Conservation (phyloP, 352 stramenopile species). For the Globisporangium mamillatum region DNA sequence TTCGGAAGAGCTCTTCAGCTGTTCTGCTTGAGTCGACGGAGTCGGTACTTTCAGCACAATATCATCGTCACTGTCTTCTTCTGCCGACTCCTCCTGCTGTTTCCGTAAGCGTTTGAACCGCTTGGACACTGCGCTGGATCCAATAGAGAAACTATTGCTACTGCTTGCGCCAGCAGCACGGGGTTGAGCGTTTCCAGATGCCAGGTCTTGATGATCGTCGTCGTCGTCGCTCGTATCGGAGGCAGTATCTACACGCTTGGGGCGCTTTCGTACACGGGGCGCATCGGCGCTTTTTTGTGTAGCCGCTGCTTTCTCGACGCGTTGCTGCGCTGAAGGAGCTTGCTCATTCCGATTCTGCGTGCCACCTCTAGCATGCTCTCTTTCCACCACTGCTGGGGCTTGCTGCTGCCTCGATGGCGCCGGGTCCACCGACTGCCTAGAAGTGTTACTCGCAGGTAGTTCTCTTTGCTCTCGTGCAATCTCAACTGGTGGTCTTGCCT, state of each 20-base stretch:
- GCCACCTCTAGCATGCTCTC: neutral
- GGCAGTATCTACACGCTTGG: neutral
- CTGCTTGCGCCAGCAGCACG: neutral
- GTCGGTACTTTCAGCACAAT: neutral
- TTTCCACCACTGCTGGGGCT: neutral
- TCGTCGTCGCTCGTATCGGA: neutral
- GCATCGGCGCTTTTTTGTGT: neutral
- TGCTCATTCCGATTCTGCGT: neutral
- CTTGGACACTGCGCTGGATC: neutral
- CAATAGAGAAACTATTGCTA: neutral
- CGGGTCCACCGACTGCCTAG: too few species aligned
- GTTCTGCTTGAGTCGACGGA: neutral
- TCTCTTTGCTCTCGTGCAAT: neutral
- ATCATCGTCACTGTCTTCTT: slow-evolving; percentile 14
- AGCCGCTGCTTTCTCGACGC: neutral
- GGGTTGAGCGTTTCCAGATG: neutral
- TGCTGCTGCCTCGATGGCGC: neutral
- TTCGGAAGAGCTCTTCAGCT: neutral
- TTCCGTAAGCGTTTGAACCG: slow-evolving; percentile 17
- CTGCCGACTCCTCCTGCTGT: neutral
- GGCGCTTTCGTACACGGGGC: neutral
- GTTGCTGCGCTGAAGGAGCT: neutral
- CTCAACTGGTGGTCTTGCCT: slow-evolving; percentile 1
- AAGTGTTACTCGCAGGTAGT: neutral
- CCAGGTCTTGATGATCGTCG: neutral